Base-by-base conservation (phyloP, 179 eudicot genomes). In the Silene noctiflora region DNA sequence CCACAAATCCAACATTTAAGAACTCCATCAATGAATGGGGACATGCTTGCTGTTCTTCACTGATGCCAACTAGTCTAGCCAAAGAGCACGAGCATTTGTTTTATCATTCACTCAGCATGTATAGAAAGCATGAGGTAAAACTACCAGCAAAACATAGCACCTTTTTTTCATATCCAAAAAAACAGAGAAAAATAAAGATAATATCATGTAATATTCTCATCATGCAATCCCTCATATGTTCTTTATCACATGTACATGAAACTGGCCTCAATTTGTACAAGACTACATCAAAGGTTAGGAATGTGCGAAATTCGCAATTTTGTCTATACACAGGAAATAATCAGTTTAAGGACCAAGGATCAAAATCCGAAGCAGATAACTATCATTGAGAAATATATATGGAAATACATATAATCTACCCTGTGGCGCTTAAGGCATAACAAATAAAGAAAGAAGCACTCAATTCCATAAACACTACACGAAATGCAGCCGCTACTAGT, bases 11-110 rank as follows among this genome's bases (percentile, higher is more conserved):
- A 31, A 17, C n/a, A 35, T 67, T 31, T 31, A 67, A 4, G 70
- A 67, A 67, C 12, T 67, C 70, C 70, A 35, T n/a, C 70, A 33
- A 67, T 67, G 12, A 67, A 14, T 14, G 14, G 1, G 51, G 51
- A 67, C 51, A 67, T 35, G 48, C 70, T 42, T n/a, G n/a, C 48
- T 17, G 66, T 33, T 33, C 48, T 31, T 17, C 48, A 25, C 42
- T 67, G 70, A 67, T n/a, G 21, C 70, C 12, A 17, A 33, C 70
- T 33, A n/a, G 24, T 68, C 61, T 14, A 48, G 31, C 64, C 64
- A 71, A 71, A 71, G 64, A 53, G 44, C 35, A 55, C 16, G 21
- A 53, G 46, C 75, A 31, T 19, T 68, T 20, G 17, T 24, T 72
- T 56, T 31, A 39, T 25, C 62, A 53, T 53, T 16, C 10, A 31